Conservation (phyloP, 2,329 filamentous ascomycete genomes). For the Rasamsonia emersonii region DNA sequence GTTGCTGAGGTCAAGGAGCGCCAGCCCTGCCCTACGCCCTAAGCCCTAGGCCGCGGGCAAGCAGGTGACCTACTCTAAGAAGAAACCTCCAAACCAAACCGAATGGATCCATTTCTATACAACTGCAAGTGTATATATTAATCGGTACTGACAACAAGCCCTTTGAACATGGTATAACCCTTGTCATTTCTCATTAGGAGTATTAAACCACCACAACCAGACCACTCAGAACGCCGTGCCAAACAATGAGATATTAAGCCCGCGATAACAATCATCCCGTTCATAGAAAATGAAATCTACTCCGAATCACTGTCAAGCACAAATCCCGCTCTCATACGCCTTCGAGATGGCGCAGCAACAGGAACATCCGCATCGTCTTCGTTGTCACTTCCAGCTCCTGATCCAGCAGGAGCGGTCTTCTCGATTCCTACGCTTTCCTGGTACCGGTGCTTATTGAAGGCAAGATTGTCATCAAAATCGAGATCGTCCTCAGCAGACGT, state of each 20-base stretch:
- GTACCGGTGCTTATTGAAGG: conserved; percentile 19
- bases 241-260: too few relatives aligned
- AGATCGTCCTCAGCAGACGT: conserved; percentile 25
- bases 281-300: conserved; percentile 18
- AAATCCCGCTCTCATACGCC: conserved; percentile 31
- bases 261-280: too few relatives aligned
- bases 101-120: neutral
- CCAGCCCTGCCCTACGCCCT: too few relatives aligned
- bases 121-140: neutral
- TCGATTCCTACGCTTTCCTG: conserved; percentile 9
- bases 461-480: conserved; percentile 25
- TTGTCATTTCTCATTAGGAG: conserved; percentile 5
- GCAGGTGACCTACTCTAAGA: too few relatives aligned
- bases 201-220: too few relatives aligned
- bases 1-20: too few relatives aligned
- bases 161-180: too few relatives aligned
- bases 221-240: too few relatives aligned
- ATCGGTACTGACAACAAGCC: too few relatives aligned
- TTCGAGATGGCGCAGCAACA: conserved; percentile 19
- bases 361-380: conserved; percentile 25
- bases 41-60: too few relatives aligned
- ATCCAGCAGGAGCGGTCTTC: conserved; percentile 4
- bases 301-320: conserved; percentile 38
- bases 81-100: too few relatives aligned
- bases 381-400: conserved; percentile 11